Evolutionary conservation across 192 early-diverging fungal genomes (phyloP).

Genomic region (Chytriomyces hyalinus): DNA sequence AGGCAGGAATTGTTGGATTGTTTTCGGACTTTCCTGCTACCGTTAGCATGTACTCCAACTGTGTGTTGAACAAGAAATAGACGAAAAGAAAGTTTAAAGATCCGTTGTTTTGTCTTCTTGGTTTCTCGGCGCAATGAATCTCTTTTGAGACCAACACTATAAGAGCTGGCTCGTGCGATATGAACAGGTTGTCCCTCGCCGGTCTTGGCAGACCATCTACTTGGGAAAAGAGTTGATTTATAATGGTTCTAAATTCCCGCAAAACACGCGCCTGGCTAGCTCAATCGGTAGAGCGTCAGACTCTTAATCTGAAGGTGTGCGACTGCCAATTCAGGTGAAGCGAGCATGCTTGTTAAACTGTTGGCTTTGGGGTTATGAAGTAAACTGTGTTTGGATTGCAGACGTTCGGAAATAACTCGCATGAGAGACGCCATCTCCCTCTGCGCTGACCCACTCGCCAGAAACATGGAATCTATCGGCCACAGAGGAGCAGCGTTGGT

Average conservation of each 20-base stretch:
- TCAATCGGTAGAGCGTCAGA: slow-evolving; percentile 81
- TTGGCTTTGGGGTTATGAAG: too few species aligned
- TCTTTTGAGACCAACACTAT: too few species aligned
- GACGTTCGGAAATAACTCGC: slow-evolving; percentile 6
- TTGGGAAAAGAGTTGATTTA: too few species aligned
- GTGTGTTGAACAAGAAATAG: slow-evolving; percentile 10
- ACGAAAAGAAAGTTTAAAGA: background rate
- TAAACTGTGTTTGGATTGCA: background rate
- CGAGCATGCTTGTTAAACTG: background rate
- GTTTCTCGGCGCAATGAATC: too few species aligned
- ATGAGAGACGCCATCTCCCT: slow-evolving; percentile 18
- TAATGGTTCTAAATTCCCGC: too few species aligned
- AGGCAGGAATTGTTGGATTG: slow-evolving; percentile 20
- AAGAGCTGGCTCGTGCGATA: too few species aligned
- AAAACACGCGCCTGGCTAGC: too few species aligned
- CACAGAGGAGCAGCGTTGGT: slow-evolving; percentile 21
- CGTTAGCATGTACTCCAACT: slow-evolving; percentile 28
- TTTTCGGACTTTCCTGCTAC: slow-evolving; percentile 33
- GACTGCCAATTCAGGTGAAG: slow-evolving; percentile 13
- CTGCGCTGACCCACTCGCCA: slow-evolving; percentile 14
- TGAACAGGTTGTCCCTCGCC: too few species aligned
- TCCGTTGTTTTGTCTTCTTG: too few species aligned
- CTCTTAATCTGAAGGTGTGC: slow-evolving; percentile 86
- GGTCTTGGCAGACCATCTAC: too few species aligned
- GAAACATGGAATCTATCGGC: slow-evolving; percentile 16